A percentile compares a stretch with the other conserved stretches of the same genome.
These are phyloP conservation scores for Exutisphaerella laricina DNA, from an alignment of 2,329 filamentous ascomycete species.

Conservation along the genomic window DNA sequence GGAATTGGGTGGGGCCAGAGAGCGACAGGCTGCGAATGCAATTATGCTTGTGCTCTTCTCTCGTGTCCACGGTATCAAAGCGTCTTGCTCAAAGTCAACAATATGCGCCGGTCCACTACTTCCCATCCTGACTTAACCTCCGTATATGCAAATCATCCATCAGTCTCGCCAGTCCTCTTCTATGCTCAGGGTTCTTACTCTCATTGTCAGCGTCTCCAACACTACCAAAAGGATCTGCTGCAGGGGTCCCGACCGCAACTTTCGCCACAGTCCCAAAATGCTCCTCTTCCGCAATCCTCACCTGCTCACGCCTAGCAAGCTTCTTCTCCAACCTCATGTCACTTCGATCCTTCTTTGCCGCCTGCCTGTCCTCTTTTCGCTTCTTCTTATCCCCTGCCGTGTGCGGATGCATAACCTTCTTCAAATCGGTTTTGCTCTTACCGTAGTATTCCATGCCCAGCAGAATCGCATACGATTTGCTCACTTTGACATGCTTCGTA, in stretches of 20 bases:
- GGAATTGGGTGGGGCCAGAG: too few relatives aligned
- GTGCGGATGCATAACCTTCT: conserved; percentile 44
- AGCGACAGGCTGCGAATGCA: too few relatives aligned
- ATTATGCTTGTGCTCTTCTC: too few relatives aligned
- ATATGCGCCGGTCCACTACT: too few relatives aligned
- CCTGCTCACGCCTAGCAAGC: background rate
- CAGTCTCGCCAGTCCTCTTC: conserved; percentile 10
- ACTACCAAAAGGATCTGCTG: conserved; percentile 3
- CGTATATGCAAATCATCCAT: conserved; percentile 15
- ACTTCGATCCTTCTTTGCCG: background rate
- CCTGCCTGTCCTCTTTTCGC: background rate
- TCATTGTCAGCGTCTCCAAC: conserved; percentile 19
- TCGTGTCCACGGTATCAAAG: too few relatives aligned
- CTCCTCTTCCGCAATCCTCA: conserved; percentile 9
- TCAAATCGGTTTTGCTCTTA: conserved; percentile 61
- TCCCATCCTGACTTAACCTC: conserved; percentile 5
- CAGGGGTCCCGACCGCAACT: conserved; percentile 1
- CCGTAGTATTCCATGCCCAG: conserved; percentile 73
- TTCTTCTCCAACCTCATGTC: background rate
- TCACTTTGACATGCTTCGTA: conserved; percentile 70
- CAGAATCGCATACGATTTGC: conserved; percentile 63
- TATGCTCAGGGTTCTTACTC: conserved; percentile 12
- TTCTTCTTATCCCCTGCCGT: conserved; percentile 6
- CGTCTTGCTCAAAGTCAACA: too few relatives aligned
- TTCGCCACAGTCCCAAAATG: conserved; percentile 3